Base-by-base conservation (phyloP, 768 basidiomycete genomes). In the Psilocybe cubensis region DNA sequence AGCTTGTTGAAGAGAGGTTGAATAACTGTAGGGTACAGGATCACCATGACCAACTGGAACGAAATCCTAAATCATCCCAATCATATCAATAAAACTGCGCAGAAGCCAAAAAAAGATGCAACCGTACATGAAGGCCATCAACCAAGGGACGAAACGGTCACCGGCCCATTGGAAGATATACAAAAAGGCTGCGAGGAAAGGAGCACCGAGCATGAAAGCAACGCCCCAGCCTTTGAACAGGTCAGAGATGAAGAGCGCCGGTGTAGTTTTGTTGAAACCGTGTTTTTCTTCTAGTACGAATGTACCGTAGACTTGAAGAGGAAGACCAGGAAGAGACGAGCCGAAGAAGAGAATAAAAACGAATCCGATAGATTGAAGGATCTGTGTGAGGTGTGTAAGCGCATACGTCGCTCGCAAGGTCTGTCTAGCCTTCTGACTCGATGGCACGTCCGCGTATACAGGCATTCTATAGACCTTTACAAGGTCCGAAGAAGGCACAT, bases 1-100 rank as follows among this genome's bases (percentile, higher is more conserved):
- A 98, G 85, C 73, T 94, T 98, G 83, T 99, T 98, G 84, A 98
- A 98, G 54, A 98, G 75, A 0, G 97, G 97, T 64, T 96, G 94
- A 64, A 99, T 94, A 69, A 94, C 77, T 35, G 85, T 90, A 2
- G 92, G 92, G 74, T 91, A 92, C 52, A 94, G 66, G 59, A 93
- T 74, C 58, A 91, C 89, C 85, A 98, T 89, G 67, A 84, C 74
- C 38, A 98, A 71, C 69, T 95, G 94, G 80, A 98, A 90, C 4
- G 78, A 71, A 54, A 97, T 76, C 69, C 95, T 94, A 60, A 47
- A 54, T 27, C 28, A 18, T 8, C 31, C 31, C 31, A 7, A 33
- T 33, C 14, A 24, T 25, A n/a, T 6, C 31, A 57, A 48, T 49
- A 25, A 23, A 29, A 12, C 25, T 18, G 3, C 24, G 49, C 14